phyloP scores from a whole-genome alignment of 306 rosid genomes.

The Trifolium fragiferum region DNA sequence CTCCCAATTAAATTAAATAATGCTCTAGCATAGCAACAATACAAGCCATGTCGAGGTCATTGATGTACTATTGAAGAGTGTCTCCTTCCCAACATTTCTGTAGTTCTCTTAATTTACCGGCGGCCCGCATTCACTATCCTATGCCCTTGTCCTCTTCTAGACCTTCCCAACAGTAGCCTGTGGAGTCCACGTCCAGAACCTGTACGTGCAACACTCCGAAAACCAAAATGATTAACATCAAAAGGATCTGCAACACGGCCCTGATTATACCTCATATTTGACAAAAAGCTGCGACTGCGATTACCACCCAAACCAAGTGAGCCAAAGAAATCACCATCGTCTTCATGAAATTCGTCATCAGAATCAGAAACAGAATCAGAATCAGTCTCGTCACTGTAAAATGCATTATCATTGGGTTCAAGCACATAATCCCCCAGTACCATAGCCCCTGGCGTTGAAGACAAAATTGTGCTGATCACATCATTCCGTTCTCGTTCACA shows the following conservation, averaged over 20 bases:
- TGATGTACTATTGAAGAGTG: constrained; percentile 26
- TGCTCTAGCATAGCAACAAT: constrained; percentile 38
- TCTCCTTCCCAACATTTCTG: constrained; percentile 40
- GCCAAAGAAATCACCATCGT: constrained; percentile 58
- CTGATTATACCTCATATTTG: constrained; percentile 54
- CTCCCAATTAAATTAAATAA: constrained; percentile 45
- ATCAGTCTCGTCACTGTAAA: constrained; percentile 70
- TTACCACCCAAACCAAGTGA: constrained; percentile 66
- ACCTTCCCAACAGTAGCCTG: constrained; percentile 49
- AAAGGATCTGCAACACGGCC: constrained; percentile 46
- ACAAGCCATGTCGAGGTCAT: constrained; percentile 39
- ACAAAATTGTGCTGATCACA: constrained; percentile 87
- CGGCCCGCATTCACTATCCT: constrained; percentile 48
- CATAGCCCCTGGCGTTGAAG: constrained; percentile 92
- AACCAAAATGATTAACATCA: constrained; percentile 53
- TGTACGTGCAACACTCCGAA: constrained; percentile 49
- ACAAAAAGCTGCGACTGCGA: constrained; percentile 50
- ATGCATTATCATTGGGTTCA: constrained; percentile 68
- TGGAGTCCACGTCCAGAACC: constrained; percentile 60
- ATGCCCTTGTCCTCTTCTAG: constrained; percentile 61
- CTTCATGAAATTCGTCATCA: constrained; percentile 64
- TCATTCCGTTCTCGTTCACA: constrained; percentile 88
- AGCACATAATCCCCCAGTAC: constrained; percentile 92
- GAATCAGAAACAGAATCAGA: constrained; percentile 68
- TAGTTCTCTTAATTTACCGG: constrained; percentile 37